These are phyloP conservation scores for Tricholoma saponaceum DNA, from an alignment of 768 basidiomycete genomes.

Conservation along the genomic window DNA sequence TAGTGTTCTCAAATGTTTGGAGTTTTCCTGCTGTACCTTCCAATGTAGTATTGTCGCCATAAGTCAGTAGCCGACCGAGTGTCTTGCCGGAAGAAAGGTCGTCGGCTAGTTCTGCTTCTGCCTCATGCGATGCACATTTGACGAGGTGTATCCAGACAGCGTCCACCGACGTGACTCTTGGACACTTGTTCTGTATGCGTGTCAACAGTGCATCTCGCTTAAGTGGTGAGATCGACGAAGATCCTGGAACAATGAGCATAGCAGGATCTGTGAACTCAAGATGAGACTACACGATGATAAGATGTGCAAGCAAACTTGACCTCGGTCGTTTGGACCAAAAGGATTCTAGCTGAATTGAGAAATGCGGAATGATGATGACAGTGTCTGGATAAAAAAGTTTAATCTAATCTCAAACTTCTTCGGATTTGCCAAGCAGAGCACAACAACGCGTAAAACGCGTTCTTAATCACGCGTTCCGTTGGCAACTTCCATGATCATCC, in stretches of 20 bases:
- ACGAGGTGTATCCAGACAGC: slow-evolving; percentile 86
- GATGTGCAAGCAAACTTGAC: background rate
- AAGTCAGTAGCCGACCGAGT: slow-evolving; percentile 71
- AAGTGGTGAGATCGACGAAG: slow-evolving; percentile 68
- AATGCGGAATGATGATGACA: background rate
- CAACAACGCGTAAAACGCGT: background rate
- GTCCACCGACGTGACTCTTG: slow-evolving; percentile 66
- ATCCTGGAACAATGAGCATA: slow-evolving; percentile 80
- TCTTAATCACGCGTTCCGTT: background rate
- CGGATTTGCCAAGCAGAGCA: background rate
- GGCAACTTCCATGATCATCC: slow-evolving; percentile 72
- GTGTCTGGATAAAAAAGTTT: background rate
- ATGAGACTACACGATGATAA: background rate
- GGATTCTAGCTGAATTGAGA: background rate
- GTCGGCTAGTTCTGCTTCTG: slow-evolving; percentile 45
- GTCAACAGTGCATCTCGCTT: slow-evolving; percentile 67
- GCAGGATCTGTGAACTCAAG: slow-evolving; percentile 2
- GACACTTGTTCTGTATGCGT: slow-evolving; percentile 47
- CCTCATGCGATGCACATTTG: slow-evolving; percentile 45
- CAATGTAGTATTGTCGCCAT: slow-evolving; percentile 73
- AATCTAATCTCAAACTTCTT: background rate
- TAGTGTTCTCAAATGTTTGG: slow-evolving; percentile 37
- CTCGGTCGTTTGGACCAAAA: background rate
- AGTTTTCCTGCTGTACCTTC: slow-evolving; percentile 35
- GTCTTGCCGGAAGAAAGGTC: slow-evolving; percentile 43